Conservation (phyloP, 1,139 yeast species). For the Yamadazyma pseudoaaseri region DNA sequence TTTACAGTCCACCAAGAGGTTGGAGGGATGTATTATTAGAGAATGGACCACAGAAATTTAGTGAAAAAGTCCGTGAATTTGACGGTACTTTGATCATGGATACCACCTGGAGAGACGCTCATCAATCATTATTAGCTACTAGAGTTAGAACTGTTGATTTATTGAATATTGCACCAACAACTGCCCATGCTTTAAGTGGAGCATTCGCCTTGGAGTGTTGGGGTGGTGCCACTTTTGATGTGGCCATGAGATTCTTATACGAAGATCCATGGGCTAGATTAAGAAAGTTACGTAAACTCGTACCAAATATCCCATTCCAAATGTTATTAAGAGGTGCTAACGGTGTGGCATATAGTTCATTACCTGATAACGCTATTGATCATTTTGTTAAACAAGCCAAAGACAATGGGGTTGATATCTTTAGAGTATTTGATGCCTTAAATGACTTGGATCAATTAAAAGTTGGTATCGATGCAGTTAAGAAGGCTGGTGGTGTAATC, state of each 20-base stretch:
- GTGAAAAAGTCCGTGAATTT: slow-evolving; percentile 78
- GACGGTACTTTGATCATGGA: slow-evolving; percentile 93
- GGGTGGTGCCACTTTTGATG: slow-evolving; percentile 99
- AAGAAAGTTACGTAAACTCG: slow-evolving; percentile 79
- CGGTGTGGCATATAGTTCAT: slow-evolving; percentile 96
- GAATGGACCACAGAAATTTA: slow-evolving; percentile 87
- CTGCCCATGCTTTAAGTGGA: slow-evolving; percentile 86
- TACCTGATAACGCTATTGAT: slow-evolving; percentile 98
- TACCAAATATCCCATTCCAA: slow-evolving; percentile 98
- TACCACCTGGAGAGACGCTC: slow-evolving; percentile 99
- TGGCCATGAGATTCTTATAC: slow-evolving; percentile 95
- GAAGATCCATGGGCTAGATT: slow-evolving; percentile 99
- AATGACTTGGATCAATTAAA: slow-evolving; percentile 94
- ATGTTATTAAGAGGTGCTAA: slow-evolving; percentile 99
- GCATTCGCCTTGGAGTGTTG: slow-evolving; percentile 97
- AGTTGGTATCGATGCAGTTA: slow-evolving; percentile 97
- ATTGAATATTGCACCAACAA: slow-evolving; percentile 87
- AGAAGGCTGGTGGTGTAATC: slow-evolving; percentile 97
- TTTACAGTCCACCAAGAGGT: slow-evolving; percentile 58
- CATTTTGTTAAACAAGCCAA: slow-evolving; percentile 94
- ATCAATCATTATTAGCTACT: slow-evolving; percentile 96
- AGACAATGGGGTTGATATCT: slow-evolving; percentile 93
- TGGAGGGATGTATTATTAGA: slow-evolving; percentile 88
- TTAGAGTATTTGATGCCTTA: slow-evolving; percentile 96
- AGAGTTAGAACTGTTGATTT: slow-evolving; percentile 94